Base-by-base conservation (phyloP, 345 rosid genomes). In the Luvunga scandens region DNA sequence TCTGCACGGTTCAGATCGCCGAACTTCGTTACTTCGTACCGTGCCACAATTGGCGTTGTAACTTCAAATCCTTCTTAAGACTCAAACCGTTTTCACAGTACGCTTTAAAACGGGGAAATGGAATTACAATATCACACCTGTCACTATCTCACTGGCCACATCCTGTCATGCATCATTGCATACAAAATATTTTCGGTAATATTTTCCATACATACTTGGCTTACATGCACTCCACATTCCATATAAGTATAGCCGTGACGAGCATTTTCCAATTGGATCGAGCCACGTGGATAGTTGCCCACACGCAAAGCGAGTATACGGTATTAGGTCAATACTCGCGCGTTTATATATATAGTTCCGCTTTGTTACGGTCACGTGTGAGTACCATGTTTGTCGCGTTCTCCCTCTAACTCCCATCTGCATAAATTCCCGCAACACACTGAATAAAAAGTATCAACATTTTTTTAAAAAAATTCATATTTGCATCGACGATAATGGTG, bases 251-350 rank as follows among this genome's bases (percentile, higher is more conserved):
- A 16, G 48, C 72, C 19, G 56, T 87, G 87, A 87, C 90, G 78
- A 76, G 48, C 19, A 31, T 39, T 0, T 0, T 2, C 88, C 82
- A 89, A 80, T 87, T 5, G 56, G 1, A 48, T 33, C 0, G 5
- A 0, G 72, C 82, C 89, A 83, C 85, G 92, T 76, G 75, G 79
- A 67, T 19, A 6, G 4, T 0, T 14, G 36, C 30, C 91, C 87
- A 83, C 59, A 73, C 19, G 62, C 22, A 18, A 1, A 24, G 87
- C 80, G 85, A 78, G 84, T 86, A 71, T 2, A 0, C 0, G 2
- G 1, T 1, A 2, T 10, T 7, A 2, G 1, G 5, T 3, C 0
- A 2, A 0, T 27, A 66, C 70, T 71, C 78, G 22, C 2, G 77
- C 19, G 76, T 50, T 66, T 45, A 25, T 0, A 39, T 24, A 59